Base-by-base conservation (phyloP, 108 stramenopile genomes). In the Licmophora abbreviata region DNA sequence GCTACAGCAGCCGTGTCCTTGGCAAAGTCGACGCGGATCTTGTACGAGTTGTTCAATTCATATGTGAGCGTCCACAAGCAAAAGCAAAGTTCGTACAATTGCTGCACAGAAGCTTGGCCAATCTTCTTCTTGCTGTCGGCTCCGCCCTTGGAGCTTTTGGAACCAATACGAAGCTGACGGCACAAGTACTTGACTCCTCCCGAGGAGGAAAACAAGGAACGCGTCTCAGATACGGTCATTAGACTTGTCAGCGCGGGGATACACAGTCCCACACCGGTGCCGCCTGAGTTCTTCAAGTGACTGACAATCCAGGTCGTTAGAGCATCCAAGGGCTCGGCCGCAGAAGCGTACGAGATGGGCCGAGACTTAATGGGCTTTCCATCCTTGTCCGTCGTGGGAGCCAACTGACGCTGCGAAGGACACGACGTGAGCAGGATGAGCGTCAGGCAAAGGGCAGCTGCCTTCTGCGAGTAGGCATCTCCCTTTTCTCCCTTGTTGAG, bases 51-150 rank as follows among this genome's bases (percentile, higher is more conserved):
- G 50, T 82, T 82, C 17, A 91, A 63, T 63, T 93, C 88, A 41
- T 94, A 95, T 22, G 90, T 89, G 44, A 96, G 59, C 20, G 88
- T 74, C 97, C 97, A 98, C 42, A 98, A 68, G 56, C 85, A 93
- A 56, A 98, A 98, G 51, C 69, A 48, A 26, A 98, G 69, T 68
- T 95, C 97, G 71, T 98, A 98, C 44, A 95, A 57, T 51, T 92
- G 93, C 64, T 98, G 97, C 12, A 94, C 88, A 21, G 82, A 77
- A 10, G 76, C 76, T 59, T 78, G 74, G 40, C 71, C 81, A 31
- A 65, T 61, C 36, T 79, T 69, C 29, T 78, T 69, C 3, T 72
- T 45, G 15, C 48, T 34, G 24, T 64, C 37, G 18, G 63, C 42
- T 26, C 38, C 42, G 27, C 40, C 12, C 42, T 64, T 56, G 29